Evolutionary conservation across 139 green algal genomes (phyloP), one percentile per base, ranked within the genome.

Genomic region (Chlamydomonas sphaeroides): DNA sequence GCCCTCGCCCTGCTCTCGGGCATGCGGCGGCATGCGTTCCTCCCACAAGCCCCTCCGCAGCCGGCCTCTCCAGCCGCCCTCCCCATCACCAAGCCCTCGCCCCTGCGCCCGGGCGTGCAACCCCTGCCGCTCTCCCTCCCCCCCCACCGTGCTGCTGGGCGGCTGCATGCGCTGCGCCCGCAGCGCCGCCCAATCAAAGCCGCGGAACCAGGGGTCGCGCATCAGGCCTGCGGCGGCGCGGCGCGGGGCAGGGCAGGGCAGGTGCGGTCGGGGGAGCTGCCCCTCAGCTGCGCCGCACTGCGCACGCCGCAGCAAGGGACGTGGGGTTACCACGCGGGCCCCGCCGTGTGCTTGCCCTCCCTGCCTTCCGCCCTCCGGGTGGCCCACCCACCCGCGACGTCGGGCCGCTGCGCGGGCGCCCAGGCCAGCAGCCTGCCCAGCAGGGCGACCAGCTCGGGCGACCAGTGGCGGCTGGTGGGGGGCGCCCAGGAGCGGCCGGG

Each of bases 201-300:
- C 35, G 20, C 65, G 48, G 65, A 84, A 84, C 77, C 77, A 84
- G 35, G 63, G 65, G 65, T 84, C 65, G 15, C 33, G 48, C 77
- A 76, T 42, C 25, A 67, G 48, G 48, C 67, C 30, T 25, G 15
- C 65, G 35, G 59, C 65, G 7, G 35, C 76, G 3, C 65, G 77
- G 26, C 77, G 48, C 26, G 67, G 30, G 25, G 17, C 25, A 10
- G 77, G 65, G n/a, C n/a, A n/a, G n/a, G n/a, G n/a, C n/a, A n/a
- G n/a, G n/a, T n/a, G n/a, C n/a, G n/a, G n/a, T n/a, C n/a, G n/a
- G n/a, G n/a, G n/a, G n/a, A n/a, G n/a, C n/a, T n/a, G n/a, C n/a
- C n/a, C n/a, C n/a, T n/a, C n/a, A n/a, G n/a, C n/a, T n/a, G n/a
- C n/a, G n/a, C n/a, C n/a, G n/a, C n/a, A n/a, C n/a, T n/a, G n/a